Base-by-base conservation (phyloP, 805 yeast species). In the Ogataea parapolymorpha region DNA sequence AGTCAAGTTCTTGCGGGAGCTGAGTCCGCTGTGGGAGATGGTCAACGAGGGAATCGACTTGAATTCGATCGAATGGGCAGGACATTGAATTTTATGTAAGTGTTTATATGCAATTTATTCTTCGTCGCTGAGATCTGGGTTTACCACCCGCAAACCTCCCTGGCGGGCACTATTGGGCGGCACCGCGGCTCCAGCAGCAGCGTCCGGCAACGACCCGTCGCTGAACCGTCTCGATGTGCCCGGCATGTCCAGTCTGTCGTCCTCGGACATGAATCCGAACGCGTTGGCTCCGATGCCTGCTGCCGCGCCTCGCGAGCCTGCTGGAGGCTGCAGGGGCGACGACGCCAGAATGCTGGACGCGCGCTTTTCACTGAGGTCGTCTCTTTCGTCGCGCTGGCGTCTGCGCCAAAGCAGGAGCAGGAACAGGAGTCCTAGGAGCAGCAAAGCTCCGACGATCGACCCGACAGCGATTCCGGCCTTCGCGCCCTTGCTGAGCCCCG, bases 21-120 rank as follows among this genome's bases (percentile, higher is more conserved):
- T 93, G 67, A 81, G 93, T 43, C 99, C 99, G 35, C 72, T 93
- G 56, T 93, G 98, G 98, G 99, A 93, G 70, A 90, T 93, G 98
- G 96, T 88, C 43, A 96, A 93, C 67, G 98, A 93, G 52, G 99
- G 99, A 53, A 91, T 93, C 57, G 99, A 93, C 61, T 72, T 93
- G 63, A 77, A 84, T 58, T 76, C 95, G 25, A 93, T 93, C 57
- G 95, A 93, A 70, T 93, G 99, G 99, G 86, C 96, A 45, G 98
- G 96, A 51, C 99, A 93, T 67, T 93, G 38, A 29, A 20, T 26
- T 20, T 39, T 27, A 33, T 37, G 35, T 23, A 26, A 27, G 32
- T 31, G 31, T 36, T 18, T 35, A 41, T 41, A 40, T 40, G 39
- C 43, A 32, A 29, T 40, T 37, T 29, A 44, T 31, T 48, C 46